A percentile compares a stretch with the other conserved stretches of the same genome.
phyloP scores from a whole-genome alignment of 805 yeast species.

The Lachancea fermentati region DNA sequence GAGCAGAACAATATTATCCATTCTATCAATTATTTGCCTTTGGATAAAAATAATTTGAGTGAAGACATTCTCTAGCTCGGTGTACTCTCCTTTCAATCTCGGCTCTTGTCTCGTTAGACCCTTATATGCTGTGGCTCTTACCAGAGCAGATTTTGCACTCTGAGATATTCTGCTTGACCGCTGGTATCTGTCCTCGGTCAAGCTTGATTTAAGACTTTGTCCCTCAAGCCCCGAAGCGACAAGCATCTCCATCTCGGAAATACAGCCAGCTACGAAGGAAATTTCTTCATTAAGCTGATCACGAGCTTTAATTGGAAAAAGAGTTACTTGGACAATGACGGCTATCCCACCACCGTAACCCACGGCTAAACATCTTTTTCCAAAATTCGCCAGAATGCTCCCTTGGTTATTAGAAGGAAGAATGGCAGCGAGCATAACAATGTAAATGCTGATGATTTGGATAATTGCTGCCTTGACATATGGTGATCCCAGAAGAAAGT shows the following conservation, averaged over 20 bases:
- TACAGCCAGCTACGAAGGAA: conserved; percentile 35
- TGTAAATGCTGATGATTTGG: conserved; percentile 41
- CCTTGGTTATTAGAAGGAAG: conserved; percentile 36
- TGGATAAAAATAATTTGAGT: conserved; percentile 41
- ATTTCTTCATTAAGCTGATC: conserved; percentile 40
- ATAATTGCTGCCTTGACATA: conserved; percentile 48
- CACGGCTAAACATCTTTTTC: conserved; percentile 46
- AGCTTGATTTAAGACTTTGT: conserved; percentile 23
- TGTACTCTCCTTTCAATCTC: conserved; percentile 42
- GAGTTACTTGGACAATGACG: conserved; percentile 37
- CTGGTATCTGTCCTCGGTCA: conserved; percentile 30
- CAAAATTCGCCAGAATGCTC: conserved; percentile 40
- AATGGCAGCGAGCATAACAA: conserved; percentile 42
- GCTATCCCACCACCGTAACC: conserved; percentile 47
- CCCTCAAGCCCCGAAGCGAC: conserved; percentile 40
- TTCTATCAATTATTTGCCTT: conserved; percentile 42
- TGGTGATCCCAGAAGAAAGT: conserved; percentile 40
- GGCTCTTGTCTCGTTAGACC: conserved; percentile 42
- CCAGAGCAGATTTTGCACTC: conserved; percentile 35
- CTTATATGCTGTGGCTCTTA: conserved; percentile 38
- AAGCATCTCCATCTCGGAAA: conserved; percentile 35
- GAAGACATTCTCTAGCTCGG: conserved; percentile 36
- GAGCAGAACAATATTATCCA: conserved; percentile 41
- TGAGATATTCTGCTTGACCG: conserved; percentile 32
- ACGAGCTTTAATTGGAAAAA: conserved; percentile 46